Base-by-base conservation (phyloP, 2,329 filamentous ascomycete genomes). In the Penicillium thymicola region DNA sequence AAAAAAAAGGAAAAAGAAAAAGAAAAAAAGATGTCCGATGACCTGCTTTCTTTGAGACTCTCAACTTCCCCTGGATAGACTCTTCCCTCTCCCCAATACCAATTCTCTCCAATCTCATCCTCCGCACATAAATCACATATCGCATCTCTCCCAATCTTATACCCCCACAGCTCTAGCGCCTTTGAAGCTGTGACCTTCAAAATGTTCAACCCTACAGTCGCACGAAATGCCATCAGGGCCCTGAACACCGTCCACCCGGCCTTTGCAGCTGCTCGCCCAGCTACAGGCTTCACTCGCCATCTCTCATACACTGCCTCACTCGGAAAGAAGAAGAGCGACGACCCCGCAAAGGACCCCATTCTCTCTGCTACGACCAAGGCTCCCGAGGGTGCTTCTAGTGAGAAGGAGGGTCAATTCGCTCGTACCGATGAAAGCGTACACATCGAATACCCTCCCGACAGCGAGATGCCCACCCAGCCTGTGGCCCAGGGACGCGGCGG, bases 361-460 rank as follows among this genome's bases (percentile, higher is more conserved):
- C 28, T 65, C 2, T 44, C 65, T 6, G 67, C 70, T 10, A 73
- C 70, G 14, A 70, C 67, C 18, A 67, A 66, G 18, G 72, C 73
- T 10, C 68, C 67, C 0, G 60, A 64, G 16, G 70, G 67, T 8
- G 64, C 69, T 2, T 62, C 69, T 1, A 68, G 69, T 6, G 67
- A 71, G 5, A 79, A 84, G 56, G 83, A 85, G 70, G 89, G 90
- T 52, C 80, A 85, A 59, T 89, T 88, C 71, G 89, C 91, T 16
- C 87, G 90, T 68, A 96, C 90, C 10, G 89, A 95, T 68, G 83
- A 91, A 48, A 85, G 81, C 54, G 88, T 96, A 59, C 84, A 85
- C 38, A 86, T 94, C 60, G 85, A 91, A 72, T 91, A 95, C 70
- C 91, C 90, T 0, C 83, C 85, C 37, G 88, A 91, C 68, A 77